These are phyloP conservation scores for Grigorovia jiainica DNA, from an alignment of 805 yeast species.

Conservation along the genomic window DNA sequence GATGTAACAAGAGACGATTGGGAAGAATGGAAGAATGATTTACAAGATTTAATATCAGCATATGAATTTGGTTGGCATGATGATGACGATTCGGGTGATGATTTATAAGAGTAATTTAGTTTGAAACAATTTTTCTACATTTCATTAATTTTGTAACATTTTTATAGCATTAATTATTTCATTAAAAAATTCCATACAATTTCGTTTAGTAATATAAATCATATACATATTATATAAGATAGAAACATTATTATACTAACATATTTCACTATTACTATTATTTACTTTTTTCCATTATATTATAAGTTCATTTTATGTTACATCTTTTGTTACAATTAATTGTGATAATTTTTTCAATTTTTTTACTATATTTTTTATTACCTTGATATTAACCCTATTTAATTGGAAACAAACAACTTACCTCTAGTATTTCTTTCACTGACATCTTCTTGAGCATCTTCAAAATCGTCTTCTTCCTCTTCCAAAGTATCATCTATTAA, in stretches of 20 bases:
- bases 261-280: too few relatives aligned
- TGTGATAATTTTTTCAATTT: too few relatives aligned
- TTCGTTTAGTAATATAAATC: too few relatives aligned
- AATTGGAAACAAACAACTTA: constrained; percentile 14
- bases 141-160: too few relatives aligned
- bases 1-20: constrained; percentile 37
- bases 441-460: constrained; percentile 24
- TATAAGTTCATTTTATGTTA: too few relatives aligned
- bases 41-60: constrained; percentile 35
- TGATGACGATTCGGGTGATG: constrained; percentile 37
- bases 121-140: background rate
- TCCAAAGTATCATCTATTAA: constrained; percentile 1
- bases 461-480: constrained; percentile 19
- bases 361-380: too few relatives aligned
- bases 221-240: too few relatives aligned
- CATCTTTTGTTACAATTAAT: too few relatives aligned
- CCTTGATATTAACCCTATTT: background rate
- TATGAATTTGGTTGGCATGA: constrained; percentile 46
- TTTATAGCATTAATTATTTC: too few relatives aligned
- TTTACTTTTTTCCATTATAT: too few relatives aligned
- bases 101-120: background rate
- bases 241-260: too few relatives aligned
- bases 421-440: constrained; percentile 21
- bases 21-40: constrained; percentile 42
- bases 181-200: too few relatives aligned